Evolutionary conservation across 805 yeast species (phyloP), one percentile per base, ranked within the genome.

Genomic region (Metschnikowia baotianmanensis): DNA sequence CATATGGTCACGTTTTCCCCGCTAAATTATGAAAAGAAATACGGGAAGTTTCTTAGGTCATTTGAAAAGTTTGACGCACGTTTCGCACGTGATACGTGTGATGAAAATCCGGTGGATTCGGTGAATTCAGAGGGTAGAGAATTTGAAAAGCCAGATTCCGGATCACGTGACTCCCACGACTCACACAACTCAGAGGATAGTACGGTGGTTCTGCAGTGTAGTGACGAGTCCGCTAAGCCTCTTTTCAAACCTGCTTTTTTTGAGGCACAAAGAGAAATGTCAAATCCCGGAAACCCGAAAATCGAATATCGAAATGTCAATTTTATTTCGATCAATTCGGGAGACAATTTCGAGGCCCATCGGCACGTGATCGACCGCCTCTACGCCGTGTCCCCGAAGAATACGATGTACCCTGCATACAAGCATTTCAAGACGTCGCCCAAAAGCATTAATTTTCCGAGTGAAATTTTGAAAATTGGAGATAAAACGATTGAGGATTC

Each of bases 371-470:
- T 48, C 40, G 72, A 68, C 34, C 61, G 58, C 38, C 47, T 66
- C 21, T 68, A 65, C 43, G 62, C 72, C 1, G 66, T 69, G 5
- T 65, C 71, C 3, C 74, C 74, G 0, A 65, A 56, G 34, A 66
- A 69, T 42, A 67, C 74, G 0, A 58, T 55, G 38, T 65, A 68
- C 47, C 50, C 64, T n/a, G 23, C 28, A 12, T 36, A 44, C 19
- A 34, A 36, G 17, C 42, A 26, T 2, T 26, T 18, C 15, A 19
- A 18, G 10, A 12, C 25, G 12, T 10, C 12, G 5, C 4, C 2
- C 12, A 23, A 2, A 23, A 10, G 12, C 25, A 4, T 23, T 12
- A 23, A 12, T 23, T 23, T 23, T 5, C 12, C 25, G 12, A 23
- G 12, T 23, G 25, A 10, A 12, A 10, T 10, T 23, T 23, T 23